Evolutionary conservation across 768 basidiomycete genomes (phyloP).

Genomic region (Leccinum imitatum): DNA sequence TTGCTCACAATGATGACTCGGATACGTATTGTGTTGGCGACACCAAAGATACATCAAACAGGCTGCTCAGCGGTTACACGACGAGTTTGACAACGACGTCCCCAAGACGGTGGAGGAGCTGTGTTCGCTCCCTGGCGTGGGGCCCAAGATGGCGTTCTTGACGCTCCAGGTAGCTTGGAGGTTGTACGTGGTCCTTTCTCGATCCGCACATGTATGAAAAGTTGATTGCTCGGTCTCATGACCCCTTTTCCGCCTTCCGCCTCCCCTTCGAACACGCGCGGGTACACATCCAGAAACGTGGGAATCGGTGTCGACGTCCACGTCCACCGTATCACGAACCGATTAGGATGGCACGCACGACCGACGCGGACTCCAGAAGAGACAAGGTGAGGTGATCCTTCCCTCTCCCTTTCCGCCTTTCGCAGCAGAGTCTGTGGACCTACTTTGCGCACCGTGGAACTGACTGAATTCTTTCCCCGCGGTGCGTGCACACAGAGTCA

Average conservation of each 20-base stretch:
- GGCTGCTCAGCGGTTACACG: constrained; percentile 64
- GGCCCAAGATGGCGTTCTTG: constrained; percentile 96
- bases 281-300: constrained; percentile 50
- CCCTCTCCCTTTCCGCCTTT: not conserved
- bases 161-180: constrained; percentile 84
- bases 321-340: constrained; percentile 92
- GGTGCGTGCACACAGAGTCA: constrained; percentile 44
- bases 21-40: not conserved
- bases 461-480: not conserved
- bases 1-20: not conserved
- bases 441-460: not conserved
- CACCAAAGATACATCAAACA: constrained; percentile 67
- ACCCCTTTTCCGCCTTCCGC: not conserved
- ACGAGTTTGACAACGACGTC: constrained; percentile 79
- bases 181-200: constrained; percentile 44
- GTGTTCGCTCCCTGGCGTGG: constrained; percentile 86
- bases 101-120: constrained; percentile 88
- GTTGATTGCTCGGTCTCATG: not conserved
- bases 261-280: not conserved
- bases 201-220: not conserved
- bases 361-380: constrained; percentile 86
- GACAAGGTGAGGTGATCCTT: constrained; percentile 57
- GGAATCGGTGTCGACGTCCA: constrained; percentile 98
- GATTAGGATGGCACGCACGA: constrained; percentile 87
- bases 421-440: not conserved